phyloP scores from a whole-genome alignment of 2,329 filamentous ascomycete species.

The Penicillium olsonii region DNA sequence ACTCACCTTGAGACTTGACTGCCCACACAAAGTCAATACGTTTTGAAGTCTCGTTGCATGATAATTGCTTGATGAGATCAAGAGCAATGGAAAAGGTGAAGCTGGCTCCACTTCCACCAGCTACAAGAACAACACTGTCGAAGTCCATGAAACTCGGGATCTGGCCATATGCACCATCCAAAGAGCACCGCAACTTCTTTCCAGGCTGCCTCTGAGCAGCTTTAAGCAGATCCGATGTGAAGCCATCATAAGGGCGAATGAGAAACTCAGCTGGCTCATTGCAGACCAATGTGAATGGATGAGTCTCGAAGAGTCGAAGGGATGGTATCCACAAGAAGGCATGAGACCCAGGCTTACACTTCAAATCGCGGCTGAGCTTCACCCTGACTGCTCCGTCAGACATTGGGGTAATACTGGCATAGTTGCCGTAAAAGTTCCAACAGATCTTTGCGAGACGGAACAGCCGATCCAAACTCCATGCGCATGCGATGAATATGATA shows the following conservation, averaged over 20 bases:
- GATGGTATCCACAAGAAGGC: slow-evolving; percentile 65
- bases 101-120: slow-evolving; percentile 19
- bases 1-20: slow-evolving; percentile 3
- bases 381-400: slow-evolving; percentile 58
- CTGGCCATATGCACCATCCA: slow-evolving; percentile 22
- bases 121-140: slow-evolving; percentile 17
- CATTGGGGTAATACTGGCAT: slow-evolving; percentile 52
- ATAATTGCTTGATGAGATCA: slow-evolving; percentile 6
- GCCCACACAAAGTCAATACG: slow-evolving; percentile 15
- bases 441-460: slow-evolving; percentile 51
- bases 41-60: neutral
- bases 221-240: slow-evolving; percentile 14
- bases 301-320: slow-evolving; percentile 59
- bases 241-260: slow-evolving; percentile 18
- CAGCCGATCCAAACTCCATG: slow-evolving; percentile 57
- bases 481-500: slow-evolving; percentile 44
- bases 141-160: slow-evolving; percentile 16
- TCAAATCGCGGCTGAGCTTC: slow-evolving; percentile 53
- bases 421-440: slow-evolving; percentile 51
- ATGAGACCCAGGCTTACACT: slow-evolving; percentile 58
- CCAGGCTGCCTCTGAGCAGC: slow-evolving; percentile 13
- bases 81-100: slow-evolving; percentile 19
- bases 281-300: slow-evolving; percentile 36
- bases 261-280: slow-evolving; percentile 17
- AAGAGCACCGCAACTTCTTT: slow-evolving; percentile 12